Evolutionary conservation across 192 early-diverging fungal species (phyloP), one percentile per base, ranked within the genome.

Genomic region (Chytriomyces sp.): DNA sequence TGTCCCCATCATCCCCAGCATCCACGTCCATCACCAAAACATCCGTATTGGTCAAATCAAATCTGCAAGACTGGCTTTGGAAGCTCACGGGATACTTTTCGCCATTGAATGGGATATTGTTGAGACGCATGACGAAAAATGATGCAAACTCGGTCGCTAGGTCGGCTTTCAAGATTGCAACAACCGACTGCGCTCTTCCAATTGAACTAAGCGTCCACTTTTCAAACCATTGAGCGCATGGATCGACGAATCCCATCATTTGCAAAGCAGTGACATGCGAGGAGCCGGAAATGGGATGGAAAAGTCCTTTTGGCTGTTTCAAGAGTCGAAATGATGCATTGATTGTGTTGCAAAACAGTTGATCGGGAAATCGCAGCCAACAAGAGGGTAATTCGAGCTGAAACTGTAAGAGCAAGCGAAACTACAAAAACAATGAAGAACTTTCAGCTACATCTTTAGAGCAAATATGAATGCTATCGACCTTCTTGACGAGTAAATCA

Each of bases 391-490:
- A 47, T 48, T 88, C 84, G 24, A 71, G 53, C 72, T 82, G 74
- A 61, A 88, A 88, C 74, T 88, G 87, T 24, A 84, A 77, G 18
- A 88, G 72, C 5, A 88, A 81, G 16, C 87, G 83, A 61, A 88
- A 87, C 85, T 88, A 45, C 28, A 18, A 47, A 20, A 45, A 35
- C 3, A 45, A 45, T 49, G 10, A 68, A 4, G 35, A 20, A 20
- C 47, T 35, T 53, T 16, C 13, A 71, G 8, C 50, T 63, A 49
- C 8, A n/a, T 50, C 47, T 5, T 24, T 20, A 13, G n/a, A 7
- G 23, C 13, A 8, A 61, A 3, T 47, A 35, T n/a, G 59, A 68
- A 7, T 10, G 45, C 28, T 28, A 24, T 13, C 13, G 43, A 86
- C 86, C 66, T 86, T 86, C 63, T 71, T 75, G 7, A 86, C 62